Evolutionary conservation across 1,284 basidiomycete species (phyloP), one percentile per base, ranked within the genome.

Genomic region (Mycosarcoma maydis): DNA sequence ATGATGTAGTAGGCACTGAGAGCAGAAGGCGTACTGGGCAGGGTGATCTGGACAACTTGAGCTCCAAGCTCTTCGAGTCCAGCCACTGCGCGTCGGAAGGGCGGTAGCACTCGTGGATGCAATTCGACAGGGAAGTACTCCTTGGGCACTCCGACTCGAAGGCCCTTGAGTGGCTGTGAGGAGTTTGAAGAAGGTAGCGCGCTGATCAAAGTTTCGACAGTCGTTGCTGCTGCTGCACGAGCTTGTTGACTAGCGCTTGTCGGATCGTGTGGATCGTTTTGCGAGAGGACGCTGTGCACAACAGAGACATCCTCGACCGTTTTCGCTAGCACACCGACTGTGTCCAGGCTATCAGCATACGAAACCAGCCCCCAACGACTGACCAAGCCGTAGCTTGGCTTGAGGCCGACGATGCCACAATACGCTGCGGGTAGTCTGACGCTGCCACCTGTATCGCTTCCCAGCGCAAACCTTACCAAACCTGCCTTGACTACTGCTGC

Each of bases 401-500:
- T 98, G 46, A 98, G 83, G 0, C 94, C 95, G 4, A 91, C 88
- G 0, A 97, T 85, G 3, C 94, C 94, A 75, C 93, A 97, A 80
- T 96, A 98, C 1, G 92, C 89, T 0, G 94, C 94, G 0, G 95
- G 96, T 2, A 98, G 84, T 29, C 95, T 87, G 5, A 91, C 89
- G 6, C 94, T 98, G 0, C 95, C 96, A 6, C 95, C 96, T 0
- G 96, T 98, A 79, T 99, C 95, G 0, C 93, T 95, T 3, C 90
- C 92, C 23, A 98, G 82, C 0, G 95, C 92, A 34, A 83, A 46
- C 42, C 79, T 52, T 54, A 55, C 72, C 16, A 73, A 30, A 17
- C 77, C 67, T 7, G 69, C 69, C 2, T 52, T 27, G n/a, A 76
- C 80, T 6, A 72, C 72, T 4, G 79, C 80, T 38, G 73, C 79